Conservation (phyloP, 2,329 filamentous ascomycete genomes). For the Penicillium sp. region DNA sequence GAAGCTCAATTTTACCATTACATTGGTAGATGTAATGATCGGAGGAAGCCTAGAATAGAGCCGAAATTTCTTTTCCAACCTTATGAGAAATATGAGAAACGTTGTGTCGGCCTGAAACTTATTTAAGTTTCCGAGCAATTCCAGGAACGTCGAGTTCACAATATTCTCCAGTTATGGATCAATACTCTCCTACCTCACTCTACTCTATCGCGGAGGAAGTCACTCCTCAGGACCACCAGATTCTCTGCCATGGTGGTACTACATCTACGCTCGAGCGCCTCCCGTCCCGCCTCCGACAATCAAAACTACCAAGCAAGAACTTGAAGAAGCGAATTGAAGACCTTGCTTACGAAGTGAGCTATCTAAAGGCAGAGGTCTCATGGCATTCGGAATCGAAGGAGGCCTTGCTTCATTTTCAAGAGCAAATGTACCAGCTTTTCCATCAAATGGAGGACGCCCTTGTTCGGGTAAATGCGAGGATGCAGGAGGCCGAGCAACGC, state of each 20-base stretch:
- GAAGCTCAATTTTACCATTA: too few relatives aligned
- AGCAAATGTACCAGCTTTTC: constrained; percentile 17
- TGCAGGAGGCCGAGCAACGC: neutral
- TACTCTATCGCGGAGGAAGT: constrained; percentile 18
- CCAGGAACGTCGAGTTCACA: too few relatives aligned
- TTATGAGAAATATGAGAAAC: too few relatives aligned
- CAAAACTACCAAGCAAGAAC: constrained; percentile 8
- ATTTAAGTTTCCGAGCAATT: too few relatives aligned
- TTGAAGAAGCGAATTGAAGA: constrained; percentile 14
- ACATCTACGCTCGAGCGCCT: constrained; percentile 17
- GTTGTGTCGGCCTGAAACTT: too few relatives aligned
- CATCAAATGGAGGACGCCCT: constrained; percentile 16
- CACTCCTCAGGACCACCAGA: constrained; percentile 18
- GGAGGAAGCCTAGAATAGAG: too few relatives aligned
- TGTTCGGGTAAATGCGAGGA: constrained; percentile 11
- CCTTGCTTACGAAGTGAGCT: constrained; percentile 18
- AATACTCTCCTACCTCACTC: constrained; percentile 8
- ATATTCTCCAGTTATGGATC: too few relatives aligned
- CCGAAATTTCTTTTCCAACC: too few relatives aligned
- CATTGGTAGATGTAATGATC: too few relatives aligned
- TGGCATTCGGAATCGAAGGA: constrained; percentile 16
- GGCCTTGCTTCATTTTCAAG: constrained; percentile 14
- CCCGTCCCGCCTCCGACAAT: constrained; percentile 13
- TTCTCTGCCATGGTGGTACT: constrained; percentile 18
- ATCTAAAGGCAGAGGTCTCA: constrained; percentile 16